Evolutionary conservation across 257 asterid species (phyloP).

Genomic region (Penstemon eatonii): DNA sequence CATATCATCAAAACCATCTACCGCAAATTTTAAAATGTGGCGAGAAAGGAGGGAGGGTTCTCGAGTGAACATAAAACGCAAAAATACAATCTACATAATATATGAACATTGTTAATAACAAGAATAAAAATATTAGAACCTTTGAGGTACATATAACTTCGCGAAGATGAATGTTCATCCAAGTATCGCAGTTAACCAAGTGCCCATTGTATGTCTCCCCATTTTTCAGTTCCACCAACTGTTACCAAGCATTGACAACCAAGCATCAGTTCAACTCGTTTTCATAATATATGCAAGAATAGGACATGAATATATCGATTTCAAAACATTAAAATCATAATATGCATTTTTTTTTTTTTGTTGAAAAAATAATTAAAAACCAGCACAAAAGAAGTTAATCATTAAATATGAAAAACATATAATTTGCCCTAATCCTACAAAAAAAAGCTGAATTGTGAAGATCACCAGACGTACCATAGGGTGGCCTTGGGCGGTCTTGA

Average conservation of each 20-base stretch:
- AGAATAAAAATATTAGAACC: constrained; percentile 38
- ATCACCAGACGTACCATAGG: constrained; percentile 64
- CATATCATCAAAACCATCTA: constrained; percentile 22
- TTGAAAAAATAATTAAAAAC: neutral
- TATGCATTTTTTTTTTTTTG: neutral
- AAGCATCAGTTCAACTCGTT: constrained; percentile 6
- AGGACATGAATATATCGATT: neutral
- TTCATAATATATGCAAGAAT: neutral
- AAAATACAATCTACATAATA: neutral
- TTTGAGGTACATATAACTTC: constrained; percentile 97
- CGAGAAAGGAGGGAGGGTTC: neutral
- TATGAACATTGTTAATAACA: neutral
- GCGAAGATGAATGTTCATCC: constrained; percentile 99
- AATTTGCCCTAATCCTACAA: no score
- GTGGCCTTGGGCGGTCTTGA: constrained; percentile 94
- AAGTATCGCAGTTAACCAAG: constrained; percentile 92
- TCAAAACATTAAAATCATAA: neutral
- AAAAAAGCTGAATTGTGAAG: no score
- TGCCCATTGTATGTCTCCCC: constrained; percentile 98
- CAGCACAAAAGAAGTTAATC: no score
- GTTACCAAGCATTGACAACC: constrained; percentile 19
- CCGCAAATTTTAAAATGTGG: constrained; percentile 12
- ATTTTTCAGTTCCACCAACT: constrained; percentile 94
- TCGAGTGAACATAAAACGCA: neutral
- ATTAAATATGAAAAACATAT: no score